A percentile compares a stretch with the other conserved stretches of the same genome.
Evolutionary conservation across 2,329 filamentous ascomycete genomes (phyloP).

Genomic region (Pseudogymnoascus sp.): DNA sequence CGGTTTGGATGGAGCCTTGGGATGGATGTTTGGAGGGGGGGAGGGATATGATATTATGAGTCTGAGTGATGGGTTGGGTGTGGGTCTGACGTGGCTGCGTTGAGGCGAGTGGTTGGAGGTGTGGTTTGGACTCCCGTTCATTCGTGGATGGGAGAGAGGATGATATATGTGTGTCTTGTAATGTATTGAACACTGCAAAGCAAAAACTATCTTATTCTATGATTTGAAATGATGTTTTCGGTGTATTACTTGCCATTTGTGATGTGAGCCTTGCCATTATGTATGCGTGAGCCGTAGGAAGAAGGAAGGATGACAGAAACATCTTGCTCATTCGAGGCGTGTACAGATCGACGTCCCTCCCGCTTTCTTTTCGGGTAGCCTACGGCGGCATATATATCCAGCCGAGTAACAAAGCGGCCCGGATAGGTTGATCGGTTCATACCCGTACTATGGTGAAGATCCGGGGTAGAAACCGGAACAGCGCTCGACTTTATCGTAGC

Average conservation of each 20-base stretch:
- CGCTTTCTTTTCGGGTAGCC: not conserved
- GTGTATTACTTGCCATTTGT: not conserved
- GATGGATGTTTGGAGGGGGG: not conserved
- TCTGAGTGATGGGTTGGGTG: not conserved
- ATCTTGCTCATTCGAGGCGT: too few species aligned
- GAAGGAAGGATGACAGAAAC: too few species aligned
- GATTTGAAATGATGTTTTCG: not conserved
- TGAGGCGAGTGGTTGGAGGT: not conserved
- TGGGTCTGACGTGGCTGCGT: not conserved
- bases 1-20: conserved; percentile 3
- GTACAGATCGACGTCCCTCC: not conserved
- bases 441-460: not conserved
- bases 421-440: not conserved
- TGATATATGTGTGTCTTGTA: conserved; percentile 8
- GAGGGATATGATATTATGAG: conserved; percentile 3
- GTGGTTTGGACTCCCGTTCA: not conserved
- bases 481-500: not conserved
- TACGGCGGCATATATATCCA: not conserved
- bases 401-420: not conserved
- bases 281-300: too few species aligned
- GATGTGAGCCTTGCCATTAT: not conserved
- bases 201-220: not conserved
- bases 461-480: not conserved
- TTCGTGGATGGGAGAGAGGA: not conserved
- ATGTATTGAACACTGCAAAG: conserved; percentile 8